Conservation (phyloP, 768 basidiomycete genomes). For the Auriscalpium microsporum region DNA sequence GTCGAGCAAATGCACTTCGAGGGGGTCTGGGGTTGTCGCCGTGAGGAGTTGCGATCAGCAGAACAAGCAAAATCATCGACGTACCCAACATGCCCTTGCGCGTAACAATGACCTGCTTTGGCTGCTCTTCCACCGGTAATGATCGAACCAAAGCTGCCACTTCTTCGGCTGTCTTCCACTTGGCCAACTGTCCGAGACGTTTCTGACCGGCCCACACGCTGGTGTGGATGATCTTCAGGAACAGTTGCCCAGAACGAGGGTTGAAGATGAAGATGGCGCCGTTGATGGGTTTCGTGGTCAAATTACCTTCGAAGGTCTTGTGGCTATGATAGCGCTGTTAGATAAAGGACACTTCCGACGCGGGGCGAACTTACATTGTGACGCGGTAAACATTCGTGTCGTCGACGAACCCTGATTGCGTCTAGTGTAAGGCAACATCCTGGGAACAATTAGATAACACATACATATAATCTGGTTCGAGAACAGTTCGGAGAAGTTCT, state of each 20-base stretch:
- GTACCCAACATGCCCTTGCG: slow-evolving; percentile 98
- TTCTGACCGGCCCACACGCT: slow-evolving; percentile 99
- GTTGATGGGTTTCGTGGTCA: slow-evolving; percentile 99
- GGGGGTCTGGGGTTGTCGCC: slow-evolving; percentile 48
- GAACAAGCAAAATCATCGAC: slow-evolving; percentile 16
- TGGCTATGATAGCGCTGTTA: slow-evolving; percentile 42
- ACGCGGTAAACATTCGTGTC: slow-evolving; percentile 99
- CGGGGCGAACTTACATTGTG: slow-evolving; percentile 52
- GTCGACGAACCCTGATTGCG: slow-evolving; percentile 86
- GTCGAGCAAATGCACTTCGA: slow-evolving; percentile 97
- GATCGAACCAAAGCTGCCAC: slow-evolving; percentile 96
- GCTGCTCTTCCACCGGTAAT: slow-evolving; percentile 98
- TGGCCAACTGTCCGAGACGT: slow-evolving; percentile 97
- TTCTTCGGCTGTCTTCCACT: slow-evolving; percentile 99
- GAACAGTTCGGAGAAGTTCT: slow-evolving; percentile 94
- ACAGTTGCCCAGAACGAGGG: slow-evolving; percentile 94
- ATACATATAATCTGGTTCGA: slow-evolving; percentile 95
- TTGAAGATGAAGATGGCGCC: slow-evolving; percentile 99
- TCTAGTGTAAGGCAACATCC: slow-evolving; percentile 2
- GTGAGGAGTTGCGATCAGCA: background rate
- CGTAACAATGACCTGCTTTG: slow-evolving; percentile 99
- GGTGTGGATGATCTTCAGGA: slow-evolving; percentile 98
- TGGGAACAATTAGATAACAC: slow-evolving; percentile 15
- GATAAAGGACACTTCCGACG: background rate
- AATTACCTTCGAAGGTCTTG: slow-evolving; percentile 99